A percentile compares a stretch with the other conserved stretches of the same genome.
Conservation (phyloP, 495 filamentous ascomycete species). For the Penicillium arizonense region DNA sequence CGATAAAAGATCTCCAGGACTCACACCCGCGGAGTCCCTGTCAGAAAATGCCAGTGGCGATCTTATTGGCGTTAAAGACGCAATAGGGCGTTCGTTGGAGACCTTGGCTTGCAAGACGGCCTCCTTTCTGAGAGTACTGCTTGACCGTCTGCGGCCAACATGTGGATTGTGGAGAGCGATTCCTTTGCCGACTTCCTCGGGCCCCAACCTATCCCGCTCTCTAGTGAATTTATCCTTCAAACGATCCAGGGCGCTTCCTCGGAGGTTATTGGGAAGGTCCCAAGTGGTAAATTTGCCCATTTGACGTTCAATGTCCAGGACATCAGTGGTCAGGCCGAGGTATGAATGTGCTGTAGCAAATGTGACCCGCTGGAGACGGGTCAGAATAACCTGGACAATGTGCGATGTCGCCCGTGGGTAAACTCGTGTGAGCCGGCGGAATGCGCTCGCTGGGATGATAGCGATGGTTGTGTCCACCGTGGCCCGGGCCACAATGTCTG, state of each 20-base stretch:
- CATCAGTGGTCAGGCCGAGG: conserved; percentile 85
- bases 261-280: conserved; percentile 87
- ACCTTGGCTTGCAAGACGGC: conserved; percentile 68
- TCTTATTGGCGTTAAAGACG: conserved; percentile 17
- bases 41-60: conserved; percentile 10
- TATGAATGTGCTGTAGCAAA: conserved; percentile 92
- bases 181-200: conserved; percentile 85
- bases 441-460: conserved; percentile 94
- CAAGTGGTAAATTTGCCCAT: conserved; percentile 91
- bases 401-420: conserved; percentile 96
- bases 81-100: conserved; percentile 22
- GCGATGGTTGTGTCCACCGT: conserved; percentile 97
- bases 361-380: conserved; percentile 89
- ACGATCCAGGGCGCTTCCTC: conserved; percentile 77
- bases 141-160: conserved; percentile 65
- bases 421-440: conserved; percentile 86
- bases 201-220: conserved; percentile 79
- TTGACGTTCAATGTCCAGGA: conserved; percentile 83
- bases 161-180: conserved; percentile 91
- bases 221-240: conserved; percentile 91
- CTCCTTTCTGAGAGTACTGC: conserved; percentile 75
- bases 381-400: conserved; percentile 95
- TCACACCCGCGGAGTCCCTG: conserved; percentile 44
- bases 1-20: conserved; percentile 76
- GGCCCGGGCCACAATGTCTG: conserved; percentile 94